Evolutionary conservation across 148 eudicot genomes (phyloP).

Genomic region (Cornus florida): DNA sequence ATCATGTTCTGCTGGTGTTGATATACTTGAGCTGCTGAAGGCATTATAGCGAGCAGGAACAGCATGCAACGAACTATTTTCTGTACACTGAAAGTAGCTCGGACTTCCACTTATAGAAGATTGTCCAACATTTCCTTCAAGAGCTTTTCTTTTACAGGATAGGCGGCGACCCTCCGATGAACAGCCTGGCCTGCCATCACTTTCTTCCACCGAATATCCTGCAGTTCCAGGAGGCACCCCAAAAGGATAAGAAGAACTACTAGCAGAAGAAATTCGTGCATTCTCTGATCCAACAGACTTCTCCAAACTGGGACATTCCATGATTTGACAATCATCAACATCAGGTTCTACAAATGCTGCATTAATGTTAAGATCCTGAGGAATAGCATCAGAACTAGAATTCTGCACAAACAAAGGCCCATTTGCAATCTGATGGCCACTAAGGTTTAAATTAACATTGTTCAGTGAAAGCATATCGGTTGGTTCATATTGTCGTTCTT

Average conservation of each 20-base stretch:
- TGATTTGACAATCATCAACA: conserved; percentile 31
- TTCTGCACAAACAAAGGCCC: conserved; percentile 33
- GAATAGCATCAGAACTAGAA: conserved; percentile 31
- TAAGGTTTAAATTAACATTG: conserved; percentile 40
- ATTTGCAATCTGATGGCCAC: conserved; percentile 27
- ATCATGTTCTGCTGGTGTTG: conserved; percentile 36
- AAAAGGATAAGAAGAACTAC: conserved; percentile 48
- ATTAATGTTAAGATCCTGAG: conserved; percentile 45
- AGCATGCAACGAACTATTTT: conserved; percentile 46
- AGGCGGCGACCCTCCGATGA: conserved; percentile 59
- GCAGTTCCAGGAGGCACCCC: conserved; percentile 49
- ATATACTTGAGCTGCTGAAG: conserved; percentile 24
- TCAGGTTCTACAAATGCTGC: conserved; percentile 33
- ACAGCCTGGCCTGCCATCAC: conserved; percentile 52
- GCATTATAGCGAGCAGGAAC: conserved; percentile 36
- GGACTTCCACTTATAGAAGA: conserved; percentile 71
- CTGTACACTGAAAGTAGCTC: conserved; percentile 39
- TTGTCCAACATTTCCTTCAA: conserved; percentile 68
- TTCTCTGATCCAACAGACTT: conserved; percentile 35
- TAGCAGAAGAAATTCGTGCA: conserved; percentile 28
- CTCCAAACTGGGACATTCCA: conserved; percentile 34
- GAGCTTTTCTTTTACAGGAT: conserved; percentile 78
- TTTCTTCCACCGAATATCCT: conserved; percentile 48
- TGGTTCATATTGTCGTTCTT: conserved; percentile 37
- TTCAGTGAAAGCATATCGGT: conserved; percentile 33